phyloP scores from a whole-genome alignment of 108 stramenopile genomes.

The Schizochytrium sp. region DNA sequence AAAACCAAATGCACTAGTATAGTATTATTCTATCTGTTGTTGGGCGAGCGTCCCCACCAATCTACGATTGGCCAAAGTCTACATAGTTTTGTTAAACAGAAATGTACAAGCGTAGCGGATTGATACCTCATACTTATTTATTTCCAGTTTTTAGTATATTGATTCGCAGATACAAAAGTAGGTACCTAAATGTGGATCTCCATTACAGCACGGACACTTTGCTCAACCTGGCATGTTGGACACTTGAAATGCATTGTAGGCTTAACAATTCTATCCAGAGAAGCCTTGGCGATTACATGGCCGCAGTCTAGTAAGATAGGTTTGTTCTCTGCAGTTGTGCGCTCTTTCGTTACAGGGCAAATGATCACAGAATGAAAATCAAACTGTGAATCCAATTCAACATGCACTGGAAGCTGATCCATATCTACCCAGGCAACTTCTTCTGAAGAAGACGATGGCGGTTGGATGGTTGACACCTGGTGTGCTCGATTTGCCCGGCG shows the following conservation, averaged over 20 bases:
- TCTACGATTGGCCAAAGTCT: no score
- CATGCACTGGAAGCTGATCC: slow-evolving; percentile 24
- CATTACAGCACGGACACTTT: not conserved
- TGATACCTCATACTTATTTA: no score
- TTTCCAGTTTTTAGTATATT: no score
- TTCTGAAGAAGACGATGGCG: not conserved
- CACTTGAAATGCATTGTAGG: slow-evolving; percentile 19
- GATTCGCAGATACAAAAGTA: no score
- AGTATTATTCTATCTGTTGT: no score
- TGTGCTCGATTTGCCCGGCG: no score
- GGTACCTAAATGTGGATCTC: not conserved
- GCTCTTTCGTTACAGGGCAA: slow-evolving; percentile 44
- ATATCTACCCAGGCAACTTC: slow-evolving; percentile 36
- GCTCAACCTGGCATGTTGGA: slow-evolving; percentile 34
- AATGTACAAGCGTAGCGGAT: no score
- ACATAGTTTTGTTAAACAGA: no score
- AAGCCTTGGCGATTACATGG: slow-evolving; percentile 33
- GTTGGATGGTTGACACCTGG: no score
- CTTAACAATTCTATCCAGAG: not conserved
- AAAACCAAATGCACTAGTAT: no score
- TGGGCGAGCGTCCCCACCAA: no score
- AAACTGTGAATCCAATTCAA: not conserved
- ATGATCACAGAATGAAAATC: slow-evolving; percentile 43
- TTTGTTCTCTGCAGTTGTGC: not conserved
- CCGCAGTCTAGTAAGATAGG: slow-evolving; percentile 43